Base-by-base conservation (phyloP, 805 yeast genomes). In the Clavispora fructus region DNA sequence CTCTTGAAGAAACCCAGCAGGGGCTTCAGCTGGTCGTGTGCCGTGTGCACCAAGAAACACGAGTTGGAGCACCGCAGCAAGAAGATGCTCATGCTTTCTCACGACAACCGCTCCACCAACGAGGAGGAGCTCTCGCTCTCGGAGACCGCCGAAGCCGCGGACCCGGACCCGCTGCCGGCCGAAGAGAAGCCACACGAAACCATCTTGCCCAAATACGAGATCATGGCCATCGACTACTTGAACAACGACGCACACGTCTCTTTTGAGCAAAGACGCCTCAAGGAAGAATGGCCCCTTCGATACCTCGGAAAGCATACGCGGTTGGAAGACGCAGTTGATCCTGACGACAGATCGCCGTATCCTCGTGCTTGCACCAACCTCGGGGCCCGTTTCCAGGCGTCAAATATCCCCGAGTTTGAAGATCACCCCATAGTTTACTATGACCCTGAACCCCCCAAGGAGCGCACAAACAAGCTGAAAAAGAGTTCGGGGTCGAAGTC, bases 11-110 rank as follows among this genome's bases (percentile, higher is more conserved):
- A 87, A 57, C 97, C 96, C 1, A 82, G 87, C 39, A 69, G 95
- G 47, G 96, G 96, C 1, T 86, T 88, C 60, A 87, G 89, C 8
- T 91, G 97, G 97, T 77, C 88, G 25, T 90, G 97, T 69, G 91
- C 87, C 27, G 61, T 69, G 6, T 90, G 97, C 67, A 74, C 83
- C n/a, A 77, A 79, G 53, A 74, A 69, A 29, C 75, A 77, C 43
- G 85, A 82, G 40, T 51, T 66, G 29, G 73, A 69, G 46, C 62
- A 69, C 46, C 69, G 65, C 45, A 62, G 63, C 53, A 73, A 62
- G 53, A 64, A 63, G 32, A 62, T 62, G 44, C 47, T 71, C 45
- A 71, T 71, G 75, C 61, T 71, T 39, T 64, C 72, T 12, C 67
- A 65, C 44, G 75, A 71, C 51, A 71, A 71, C 50, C 67, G 70